Base-by-base conservation (phyloP, 495 filamentous ascomycete species). In the Pseudevernia furfuracea region DNA sequence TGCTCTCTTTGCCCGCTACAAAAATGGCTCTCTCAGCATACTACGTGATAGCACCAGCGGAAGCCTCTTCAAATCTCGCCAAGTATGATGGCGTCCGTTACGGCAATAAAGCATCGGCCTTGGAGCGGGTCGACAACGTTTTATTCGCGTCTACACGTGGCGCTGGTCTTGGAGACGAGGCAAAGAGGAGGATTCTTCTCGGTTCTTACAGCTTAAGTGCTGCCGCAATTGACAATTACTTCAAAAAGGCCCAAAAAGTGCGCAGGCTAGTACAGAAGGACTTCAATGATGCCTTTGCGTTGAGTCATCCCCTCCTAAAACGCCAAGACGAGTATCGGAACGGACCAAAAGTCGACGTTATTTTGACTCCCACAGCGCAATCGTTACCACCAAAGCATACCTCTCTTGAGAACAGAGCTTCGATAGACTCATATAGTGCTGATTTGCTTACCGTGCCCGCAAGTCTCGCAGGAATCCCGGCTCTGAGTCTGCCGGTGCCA, bases 31-130 rank as follows among this genome's bases (percentile, higher is more conserved):
- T 99, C 14, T 88, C 91, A 5, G 88, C 94, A 39, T 99, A 99
- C 74, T 99, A 99, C 71, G 80, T 97, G 56, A 85, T 99, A 66
- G 94, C 94, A 10, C 90, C 95, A 0, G 91, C 94, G 17, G 94
- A 99, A 77, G 95, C 95, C 19, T 91, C 89, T 17, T 97, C 93
- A 23, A 99, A 99, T 66, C 84, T 99, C n/a, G 89, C 94, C 58
- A 96, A 94, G 75, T 99, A 96, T 72, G 94, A 99, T 70, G 94
- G 95, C 11, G 82, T 97, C 15, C 87, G 94, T 21, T 99, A 96
- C 73, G 94, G 94, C 4, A 79, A 74, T 52, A 82, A 84, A 32
- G 67, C 70, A 19, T 71, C 72, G 11, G 69, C 68, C n/a, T 69
- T 64, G 49, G 68, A 63, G 41, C 76, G 60, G 63, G 78, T 74